Conservation (phyloP, 1,284 basidiomycete genomes). For the Apiotrichum veenhuisii region DNA sequence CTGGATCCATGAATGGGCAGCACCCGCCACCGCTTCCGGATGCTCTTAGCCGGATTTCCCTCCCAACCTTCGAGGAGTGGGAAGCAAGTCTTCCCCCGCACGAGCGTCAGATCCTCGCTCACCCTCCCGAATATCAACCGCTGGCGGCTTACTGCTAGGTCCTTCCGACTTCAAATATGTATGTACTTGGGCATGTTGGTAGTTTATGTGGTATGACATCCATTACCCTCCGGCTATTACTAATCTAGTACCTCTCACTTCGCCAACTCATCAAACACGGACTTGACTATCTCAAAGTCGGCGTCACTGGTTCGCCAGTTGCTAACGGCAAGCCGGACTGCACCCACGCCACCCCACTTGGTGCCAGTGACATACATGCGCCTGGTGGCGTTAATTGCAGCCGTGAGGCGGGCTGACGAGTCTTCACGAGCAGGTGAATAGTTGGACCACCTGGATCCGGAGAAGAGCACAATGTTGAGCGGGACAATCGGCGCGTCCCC, state of each 20-base stretch:
- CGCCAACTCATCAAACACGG: conserved; percentile 24
- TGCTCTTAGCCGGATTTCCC: background rate
- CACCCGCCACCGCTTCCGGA: background rate
- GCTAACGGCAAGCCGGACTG: conserved; percentile 52
- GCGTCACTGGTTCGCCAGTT: conserved; percentile 52
- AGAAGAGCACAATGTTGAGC: conserved; percentile 54
- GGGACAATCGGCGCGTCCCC: conserved; percentile 30
- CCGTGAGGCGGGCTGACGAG: conserved; percentile 24
- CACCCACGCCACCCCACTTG: conserved; percentile 48
- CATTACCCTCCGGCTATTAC: background rate
- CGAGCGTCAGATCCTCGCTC: background rate
- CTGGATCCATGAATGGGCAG: no score
- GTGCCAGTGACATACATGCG: conserved; percentile 52
- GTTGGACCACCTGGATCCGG: conserved; percentile 28
- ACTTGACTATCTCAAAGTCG: conserved; percentile 26
- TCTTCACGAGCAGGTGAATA: conserved; percentile 19
- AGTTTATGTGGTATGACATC: background rate
- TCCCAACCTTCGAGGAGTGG: background rate
- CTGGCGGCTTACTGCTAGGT: background rate
- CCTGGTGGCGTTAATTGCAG: conserved; percentile 49
- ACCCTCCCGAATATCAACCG: background rate
- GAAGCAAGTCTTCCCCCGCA: background rate
- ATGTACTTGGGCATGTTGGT: background rate
- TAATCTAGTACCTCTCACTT: background rate
- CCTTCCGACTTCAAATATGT: no score